Evolutionary conservation across 2,329 filamentous ascomycete genomes (phyloP).

Genomic region (Akanthomyces uredinophilus): DNA sequence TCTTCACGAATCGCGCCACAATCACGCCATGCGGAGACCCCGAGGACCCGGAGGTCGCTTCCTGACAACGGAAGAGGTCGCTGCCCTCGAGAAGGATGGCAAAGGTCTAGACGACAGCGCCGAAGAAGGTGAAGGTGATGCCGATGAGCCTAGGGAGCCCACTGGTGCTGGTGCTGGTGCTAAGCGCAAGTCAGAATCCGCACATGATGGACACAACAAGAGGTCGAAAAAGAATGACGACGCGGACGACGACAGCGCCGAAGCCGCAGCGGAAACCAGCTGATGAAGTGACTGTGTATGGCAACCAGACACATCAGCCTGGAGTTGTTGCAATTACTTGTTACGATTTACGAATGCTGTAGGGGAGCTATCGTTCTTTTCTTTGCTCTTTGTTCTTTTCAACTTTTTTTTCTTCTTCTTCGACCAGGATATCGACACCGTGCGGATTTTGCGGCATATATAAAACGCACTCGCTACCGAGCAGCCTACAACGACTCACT

Average conservation of each 20-base stretch:
- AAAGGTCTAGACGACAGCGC: conserved; percentile 35
- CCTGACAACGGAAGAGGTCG: conserved; percentile 92
- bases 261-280: conserved; percentile 35
- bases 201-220: conserved; percentile 46
- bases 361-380: conserved; percentile 1
- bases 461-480: not conserved
- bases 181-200: conserved; percentile 57
- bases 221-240: conserved; percentile 47
- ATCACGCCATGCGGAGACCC: conserved; percentile 94
- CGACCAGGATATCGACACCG: not conserved
- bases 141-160: conserved; percentile 22
- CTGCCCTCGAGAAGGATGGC: conserved; percentile 68
- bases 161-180: conserved; percentile 39
- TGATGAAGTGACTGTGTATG: conserved; percentile 23
- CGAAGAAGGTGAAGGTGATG: conserved; percentile 28
- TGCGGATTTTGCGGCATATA: not conserved
- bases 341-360: conserved; percentile 12
- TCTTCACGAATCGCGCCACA: conserved; percentile 93
- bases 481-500: not conserved
- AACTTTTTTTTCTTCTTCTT: not conserved
- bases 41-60: conserved; percentile 92
- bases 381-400: not conserved
- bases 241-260: conserved; percentile 35
- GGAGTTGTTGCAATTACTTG: conserved; percentile 2
- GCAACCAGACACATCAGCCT: not conserved